phyloP scores from a whole-genome alignment of 2,329 filamentous ascomycete species.

The Trichoderma polysporum region DNA sequence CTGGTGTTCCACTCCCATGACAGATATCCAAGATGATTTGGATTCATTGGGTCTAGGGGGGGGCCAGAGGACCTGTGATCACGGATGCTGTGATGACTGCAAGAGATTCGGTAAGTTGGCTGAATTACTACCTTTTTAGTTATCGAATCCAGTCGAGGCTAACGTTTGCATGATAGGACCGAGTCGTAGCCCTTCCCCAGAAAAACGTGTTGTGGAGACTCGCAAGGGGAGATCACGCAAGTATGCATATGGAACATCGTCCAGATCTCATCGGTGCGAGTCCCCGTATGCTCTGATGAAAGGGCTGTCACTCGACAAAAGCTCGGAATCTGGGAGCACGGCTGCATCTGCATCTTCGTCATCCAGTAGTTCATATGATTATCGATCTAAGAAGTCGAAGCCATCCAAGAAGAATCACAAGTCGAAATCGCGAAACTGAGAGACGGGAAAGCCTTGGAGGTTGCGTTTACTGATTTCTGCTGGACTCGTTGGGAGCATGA shows the following conservation, averaged over 20 bases:
- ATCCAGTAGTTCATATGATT: constrained; percentile 30
- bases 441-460: neutral
- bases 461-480: neutral
- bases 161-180: constrained; percentile 29
- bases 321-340: constrained; percentile 2
- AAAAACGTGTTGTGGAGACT: constrained; percentile 38
- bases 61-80: constrained; percentile 47
- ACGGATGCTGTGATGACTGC: constrained; percentile 54
- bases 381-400: constrained; percentile 31
- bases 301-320: constrained; percentile 20
- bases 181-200: constrained; percentile 35
- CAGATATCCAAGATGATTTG: constrained; percentile 33
- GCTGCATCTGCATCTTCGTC: constrained; percentile 24
- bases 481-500: neutral
- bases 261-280: constrained; percentile 33
- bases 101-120: constrained; percentile 42
- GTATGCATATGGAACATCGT: constrained; percentile 34
- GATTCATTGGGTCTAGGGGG: constrained; percentile 37
- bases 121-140: neutral
- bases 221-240: constrained; percentile 40
- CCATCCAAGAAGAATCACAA: constrained; percentile 32
- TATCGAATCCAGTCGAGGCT: neutral
- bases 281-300: constrained; percentile 30
- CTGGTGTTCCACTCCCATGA: constrained; percentile 49
- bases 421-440: constrained; percentile 24